Conservation (phyloP, 306 rosid species). For the Begonia peltatifolia region DNA sequence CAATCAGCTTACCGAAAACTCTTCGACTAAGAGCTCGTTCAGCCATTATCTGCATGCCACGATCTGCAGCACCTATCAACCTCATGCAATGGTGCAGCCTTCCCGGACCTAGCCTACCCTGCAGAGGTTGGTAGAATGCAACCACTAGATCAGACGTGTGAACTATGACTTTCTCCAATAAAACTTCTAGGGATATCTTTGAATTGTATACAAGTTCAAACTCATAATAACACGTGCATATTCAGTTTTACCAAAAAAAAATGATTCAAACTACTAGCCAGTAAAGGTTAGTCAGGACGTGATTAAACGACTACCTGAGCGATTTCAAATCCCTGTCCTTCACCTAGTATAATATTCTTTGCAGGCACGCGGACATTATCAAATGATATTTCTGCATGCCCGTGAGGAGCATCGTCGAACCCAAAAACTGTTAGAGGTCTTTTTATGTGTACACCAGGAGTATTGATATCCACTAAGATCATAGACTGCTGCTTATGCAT, state of each 20-base stretch:
- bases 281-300: constrained; percentile 3
- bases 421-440: constrained; percentile 88
- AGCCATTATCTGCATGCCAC: constrained; percentile 77
- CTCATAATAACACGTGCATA: no score
- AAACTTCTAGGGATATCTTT: no score
- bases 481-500: constrained; percentile 89
- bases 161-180: no score
- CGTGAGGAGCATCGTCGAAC: constrained; percentile 98
- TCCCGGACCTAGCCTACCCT: constrained; percentile 99
- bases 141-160: no score
- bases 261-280: no score
- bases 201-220: no score
- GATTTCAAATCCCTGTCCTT: constrained; percentile 96
- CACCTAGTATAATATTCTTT: constrained; percentile 69
- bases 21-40: constrained; percentile 77
- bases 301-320: constrained; percentile 57
- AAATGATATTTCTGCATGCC: constrained; percentile 80
- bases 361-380: constrained; percentile 73
- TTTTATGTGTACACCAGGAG: constrained; percentile 72
- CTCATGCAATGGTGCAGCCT: constrained; percentile 99
- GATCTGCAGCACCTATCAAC: constrained; percentile 83
- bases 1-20: constrained; percentile 81
- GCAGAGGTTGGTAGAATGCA: constrained; percentile 6
- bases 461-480: constrained; percentile 75
- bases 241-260: no score